These are phyloP conservation scores for Biscogniauxia marginata DNA, from an alignment of 2,329 filamentous ascomycete species.

Conservation along the genomic window DNA sequence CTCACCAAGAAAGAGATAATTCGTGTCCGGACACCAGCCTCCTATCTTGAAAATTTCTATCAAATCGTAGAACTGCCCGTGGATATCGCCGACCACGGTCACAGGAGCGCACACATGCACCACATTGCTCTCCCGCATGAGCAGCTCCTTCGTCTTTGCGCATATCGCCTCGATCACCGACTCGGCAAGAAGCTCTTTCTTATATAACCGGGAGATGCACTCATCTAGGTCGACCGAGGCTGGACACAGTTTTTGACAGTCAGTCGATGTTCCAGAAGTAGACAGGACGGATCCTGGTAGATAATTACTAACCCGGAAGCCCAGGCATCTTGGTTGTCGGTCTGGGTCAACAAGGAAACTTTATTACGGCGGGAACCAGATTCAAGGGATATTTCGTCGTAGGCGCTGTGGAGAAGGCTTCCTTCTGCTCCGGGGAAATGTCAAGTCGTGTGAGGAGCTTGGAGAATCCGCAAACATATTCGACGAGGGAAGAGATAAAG, in stretches of 20 bases:
- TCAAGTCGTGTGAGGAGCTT: constrained; percentile 31
- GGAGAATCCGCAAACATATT: constrained; percentile 35
- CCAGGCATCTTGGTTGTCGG: constrained; percentile 49
- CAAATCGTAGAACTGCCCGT: constrained; percentile 98
- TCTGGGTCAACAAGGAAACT: neutral
- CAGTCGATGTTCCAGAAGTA: constrained; percentile 10
- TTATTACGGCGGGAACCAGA: constrained; percentile 5
- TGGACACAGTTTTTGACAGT: constrained; percentile 35
- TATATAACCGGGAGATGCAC: constrained; percentile 95
- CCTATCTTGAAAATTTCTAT: constrained; percentile 99
- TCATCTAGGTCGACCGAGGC: constrained; percentile 97
- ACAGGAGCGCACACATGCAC: constrained; percentile 95
- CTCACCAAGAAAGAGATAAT: constrained; percentile 92
- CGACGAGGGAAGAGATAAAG: constrained; percentile 20
- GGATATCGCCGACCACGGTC: constrained; percentile 96
- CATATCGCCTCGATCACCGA: constrained; percentile 99
- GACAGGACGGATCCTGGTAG: constrained; percentile 1
- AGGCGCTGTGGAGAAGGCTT: constrained; percentile 23
- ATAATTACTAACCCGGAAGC: constrained; percentile 50
- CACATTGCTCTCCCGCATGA: constrained; percentile 99
- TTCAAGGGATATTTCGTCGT: constrained; percentile 16
- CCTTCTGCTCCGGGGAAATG: constrained; percentile 34
- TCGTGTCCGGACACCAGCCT: constrained; percentile 94
- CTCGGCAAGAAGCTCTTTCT: constrained; percentile 94
- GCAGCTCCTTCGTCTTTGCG: constrained; percentile 95